Evolutionary conservation across 148 eudicot genomes (phyloP).

Genomic region (Camellia japonica): DNA sequence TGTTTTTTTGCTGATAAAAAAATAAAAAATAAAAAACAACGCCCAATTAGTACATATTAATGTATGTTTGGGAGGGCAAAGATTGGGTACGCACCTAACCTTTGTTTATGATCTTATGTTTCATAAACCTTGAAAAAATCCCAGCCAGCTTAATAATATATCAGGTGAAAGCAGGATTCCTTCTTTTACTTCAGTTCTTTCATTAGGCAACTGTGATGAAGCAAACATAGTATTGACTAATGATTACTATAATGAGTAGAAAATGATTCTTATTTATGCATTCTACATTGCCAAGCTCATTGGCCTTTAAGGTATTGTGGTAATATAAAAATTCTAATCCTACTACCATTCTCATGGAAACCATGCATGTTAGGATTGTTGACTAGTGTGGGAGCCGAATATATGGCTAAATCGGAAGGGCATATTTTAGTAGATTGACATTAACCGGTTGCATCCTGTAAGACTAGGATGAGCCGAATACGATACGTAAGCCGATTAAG

Average conservation of each 20-base stretch:
- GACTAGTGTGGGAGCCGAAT: too few species aligned
- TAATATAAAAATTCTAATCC: background rate
- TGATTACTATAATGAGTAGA: background rate
- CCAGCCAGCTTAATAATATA: background rate
- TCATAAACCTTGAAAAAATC: background rate
- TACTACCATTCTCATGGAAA: background rate
- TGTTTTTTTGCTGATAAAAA: too few species aligned
- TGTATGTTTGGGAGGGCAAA: too few species aligned
- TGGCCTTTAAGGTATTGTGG: background rate
- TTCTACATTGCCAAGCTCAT: background rate
- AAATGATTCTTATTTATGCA: background rate
- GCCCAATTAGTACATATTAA: too few species aligned
- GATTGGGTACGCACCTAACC: too few species aligned
- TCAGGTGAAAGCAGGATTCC: background rate
- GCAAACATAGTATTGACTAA: background rate
- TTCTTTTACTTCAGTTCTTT: background rate
- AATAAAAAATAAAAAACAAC: too few species aligned
- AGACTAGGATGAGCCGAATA: too few species aligned
- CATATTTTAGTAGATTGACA: too few species aligned
- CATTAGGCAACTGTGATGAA: background rate
- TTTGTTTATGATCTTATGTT: background rate
- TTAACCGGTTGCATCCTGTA: too few species aligned
- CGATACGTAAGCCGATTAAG: too few species aligned
- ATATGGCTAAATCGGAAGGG: too few species aligned
- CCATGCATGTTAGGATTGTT: background rate